phyloP scores from a whole-genome alignment of 768 basidiomycete genomes.

The Calocybe indica region DNA sequence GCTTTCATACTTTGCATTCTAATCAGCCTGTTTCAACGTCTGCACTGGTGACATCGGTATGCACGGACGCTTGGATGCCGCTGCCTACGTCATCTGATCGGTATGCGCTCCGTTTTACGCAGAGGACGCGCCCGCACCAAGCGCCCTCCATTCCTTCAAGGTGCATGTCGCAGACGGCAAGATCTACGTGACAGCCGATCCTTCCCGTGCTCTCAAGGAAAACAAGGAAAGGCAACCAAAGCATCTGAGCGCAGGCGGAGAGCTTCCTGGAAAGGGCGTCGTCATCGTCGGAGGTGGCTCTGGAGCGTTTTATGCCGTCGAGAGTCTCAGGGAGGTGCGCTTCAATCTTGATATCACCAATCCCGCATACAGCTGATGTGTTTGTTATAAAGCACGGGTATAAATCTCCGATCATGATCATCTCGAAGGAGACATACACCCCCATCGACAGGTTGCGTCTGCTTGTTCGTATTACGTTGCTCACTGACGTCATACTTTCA shows the following conservation, averaged over 20 bases:
- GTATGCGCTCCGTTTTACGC: constrained; percentile 9
- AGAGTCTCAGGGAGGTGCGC: constrained; percentile 73
- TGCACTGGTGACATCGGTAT: constrained; percentile 77
- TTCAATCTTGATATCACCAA: constrained; percentile 1
- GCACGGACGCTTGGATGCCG: constrained; percentile 13
- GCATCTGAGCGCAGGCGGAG: constrained; percentile 39
- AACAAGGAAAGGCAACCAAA: constrained; percentile 62
- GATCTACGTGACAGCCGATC: constrained; percentile 72
- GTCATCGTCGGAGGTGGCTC: constrained; percentile 86
- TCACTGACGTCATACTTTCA: neutral
- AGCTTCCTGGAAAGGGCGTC: constrained; percentile 54
- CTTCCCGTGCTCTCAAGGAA: constrained; percentile 52
- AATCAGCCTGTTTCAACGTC: constrained; percentile 79
- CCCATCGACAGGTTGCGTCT: constrained; percentile 73
- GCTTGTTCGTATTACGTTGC: constrained; percentile 2
- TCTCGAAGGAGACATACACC: constrained; percentile 73
- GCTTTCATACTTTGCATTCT: neutral
- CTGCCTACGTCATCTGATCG: constrained; percentile 2
- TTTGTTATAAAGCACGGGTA: constrained; percentile 57
- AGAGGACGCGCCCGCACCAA: constrained; percentile 89
- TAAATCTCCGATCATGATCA: constrained; percentile 66
- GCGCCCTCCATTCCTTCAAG: constrained; percentile 75
- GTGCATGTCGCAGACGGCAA: constrained; percentile 61
- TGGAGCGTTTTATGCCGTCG: constrained; percentile 69
- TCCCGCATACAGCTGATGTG: neutral